Evolutionary conservation across 176 grass and related monocot species (phyloP).

Genomic region (bread wheat (Triticum aestivum)): IWGSC_CS_RefSeq_v2.1 NC_057804.1:570565523-570566022

Average conservation of each 20-base stretch:
- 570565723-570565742: neutral
- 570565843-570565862: conserved; percentile 9
- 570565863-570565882: neutral
- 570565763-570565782: conserved; percentile 93
- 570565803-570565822: conserved; percentile 78
- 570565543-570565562: neutral
- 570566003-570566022: neutral
- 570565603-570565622: conserved; percentile 56
- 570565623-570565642: conserved; percentile 91
- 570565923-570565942: conserved; percentile 63
- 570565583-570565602: neutral
- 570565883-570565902: neutral
- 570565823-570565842: conserved; percentile 61
- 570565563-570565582: neutral
- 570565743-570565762: conserved; percentile 77
- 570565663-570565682: neutral
- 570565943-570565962: conserved; percentile 68
- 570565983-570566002: conserved; percentile 64
- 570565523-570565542: neutral
- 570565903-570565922: neutral
- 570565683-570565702: neutral
- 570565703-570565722: conserved; percentile 6
- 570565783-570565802: conserved; percentile 89
- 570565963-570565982: conserved; percentile 90
- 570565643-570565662: conserved; percentile 56